Conservation (phyloP, 2,329 filamentous ascomycete species). For the Talaromyces sp. region DNA sequence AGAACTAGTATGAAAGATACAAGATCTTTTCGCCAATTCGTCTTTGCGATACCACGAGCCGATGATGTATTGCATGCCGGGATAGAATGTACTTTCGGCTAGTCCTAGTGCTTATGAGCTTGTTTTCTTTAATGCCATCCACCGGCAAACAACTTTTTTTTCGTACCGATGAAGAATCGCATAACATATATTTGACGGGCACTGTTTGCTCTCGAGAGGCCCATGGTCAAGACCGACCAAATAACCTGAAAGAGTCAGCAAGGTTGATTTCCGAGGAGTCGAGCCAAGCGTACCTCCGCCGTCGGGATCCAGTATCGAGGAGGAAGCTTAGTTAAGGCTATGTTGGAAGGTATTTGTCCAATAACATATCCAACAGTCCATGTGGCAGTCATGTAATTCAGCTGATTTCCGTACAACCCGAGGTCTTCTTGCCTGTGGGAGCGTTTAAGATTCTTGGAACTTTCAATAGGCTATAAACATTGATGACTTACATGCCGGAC, state of each 20-base stretch:
- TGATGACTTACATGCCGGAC: constrained; percentile 40
- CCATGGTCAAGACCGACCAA: constrained; percentile 51
- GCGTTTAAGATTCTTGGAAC: neutral
- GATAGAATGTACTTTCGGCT: constrained; percentile 46
- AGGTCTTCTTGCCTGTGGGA: constrained; percentile 50
- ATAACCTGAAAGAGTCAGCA: constrained; percentile 33
- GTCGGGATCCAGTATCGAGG: constrained; percentile 49
- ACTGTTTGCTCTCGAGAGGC: constrained; percentile 39
- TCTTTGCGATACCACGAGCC: constrained; percentile 51
- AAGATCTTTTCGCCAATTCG: constrained; percentile 51
- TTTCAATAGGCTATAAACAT: too few species aligned
- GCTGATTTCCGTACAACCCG: constrained; percentile 50
- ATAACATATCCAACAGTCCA: constrained; percentile 62
- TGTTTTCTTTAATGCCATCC: neutral
- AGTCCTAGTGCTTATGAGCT: constrained; percentile 8
- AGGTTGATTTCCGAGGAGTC: too few species aligned
- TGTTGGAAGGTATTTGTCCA: constrained; percentile 50
- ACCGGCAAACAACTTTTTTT: neutral
- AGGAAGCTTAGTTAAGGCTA: constrained; percentile 49
- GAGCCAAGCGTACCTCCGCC: constrained; percentile 42
- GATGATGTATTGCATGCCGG: constrained; percentile 52
- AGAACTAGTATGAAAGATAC: constrained; percentile 50
- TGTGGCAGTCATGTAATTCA: constrained; percentile 54
- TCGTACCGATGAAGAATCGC: constrained; percentile 48
- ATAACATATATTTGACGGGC: constrained; percentile 46